These are phyloP conservation scores for Rhizopus arrhizus DNA, from an alignment of 371 early-diverging fungal species.

Conservation along the genomic window DNA sequence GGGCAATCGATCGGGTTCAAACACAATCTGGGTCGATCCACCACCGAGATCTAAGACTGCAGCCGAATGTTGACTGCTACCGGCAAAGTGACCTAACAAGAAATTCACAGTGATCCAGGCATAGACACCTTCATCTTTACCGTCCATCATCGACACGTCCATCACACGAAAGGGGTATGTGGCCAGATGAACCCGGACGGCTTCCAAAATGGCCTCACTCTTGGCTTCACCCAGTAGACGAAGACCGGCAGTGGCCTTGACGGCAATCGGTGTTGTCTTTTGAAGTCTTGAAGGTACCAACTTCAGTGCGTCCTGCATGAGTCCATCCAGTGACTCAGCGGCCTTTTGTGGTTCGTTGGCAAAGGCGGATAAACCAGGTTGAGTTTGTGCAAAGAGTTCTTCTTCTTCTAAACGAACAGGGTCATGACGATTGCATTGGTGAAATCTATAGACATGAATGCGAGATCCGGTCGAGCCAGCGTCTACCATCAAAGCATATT, in stretches of 20 bases:
- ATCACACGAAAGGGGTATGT: constrained; percentile 86
- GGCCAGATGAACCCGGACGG: constrained; percentile 66
- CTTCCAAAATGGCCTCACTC: constrained; percentile 74
- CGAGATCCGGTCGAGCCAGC: constrained; percentile 97
- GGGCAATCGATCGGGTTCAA: constrained; percentile 74
- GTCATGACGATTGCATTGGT: constrained; percentile 68
- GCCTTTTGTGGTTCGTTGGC: constrained; percentile 72
- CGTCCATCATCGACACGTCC: constrained; percentile 91
- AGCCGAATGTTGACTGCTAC: constrained; percentile 63
- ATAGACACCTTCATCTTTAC: constrained; percentile 93
- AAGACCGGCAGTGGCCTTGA: constrained; percentile 96
- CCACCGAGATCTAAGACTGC: constrained; percentile 97
- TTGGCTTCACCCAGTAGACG: constrained; percentile 74
- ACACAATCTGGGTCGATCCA: constrained; percentile 95
- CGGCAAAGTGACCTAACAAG: constrained; percentile 63
- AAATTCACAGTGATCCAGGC: constrained; percentile 99
- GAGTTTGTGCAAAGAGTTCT: constrained; percentile 83
- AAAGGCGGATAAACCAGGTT: constrained; percentile 87
- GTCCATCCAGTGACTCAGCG: constrained; percentile 76
- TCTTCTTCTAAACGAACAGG: constrained; percentile 54
- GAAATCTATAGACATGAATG: constrained; percentile 91
- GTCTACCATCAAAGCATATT: constrained; percentile 85
- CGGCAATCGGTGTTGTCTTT: constrained; percentile 82
- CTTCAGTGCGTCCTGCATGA: constrained; percentile 73
- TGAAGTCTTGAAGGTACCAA: constrained; percentile 71